Conservation (phyloP, 345 rosid genomes). For the Hypericum perforatum region DNA sequence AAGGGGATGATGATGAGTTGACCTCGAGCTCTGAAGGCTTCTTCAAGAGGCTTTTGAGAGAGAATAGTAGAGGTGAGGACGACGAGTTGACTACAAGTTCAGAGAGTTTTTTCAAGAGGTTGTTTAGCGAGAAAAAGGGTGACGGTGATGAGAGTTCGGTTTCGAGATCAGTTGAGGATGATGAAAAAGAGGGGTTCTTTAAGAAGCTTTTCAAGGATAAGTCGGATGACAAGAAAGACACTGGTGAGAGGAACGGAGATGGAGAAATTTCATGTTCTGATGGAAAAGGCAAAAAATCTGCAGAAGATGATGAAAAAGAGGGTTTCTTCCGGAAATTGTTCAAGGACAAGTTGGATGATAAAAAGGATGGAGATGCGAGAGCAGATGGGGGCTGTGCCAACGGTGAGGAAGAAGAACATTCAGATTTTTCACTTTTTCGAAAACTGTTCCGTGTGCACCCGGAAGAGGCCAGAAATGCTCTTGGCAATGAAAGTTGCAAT, state of each 20-base stretch:
- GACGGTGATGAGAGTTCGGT: slow-evolving; percentile 37
- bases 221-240: slow-evolving; percentile 65
- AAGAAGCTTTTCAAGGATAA: slow-evolving; percentile 74
- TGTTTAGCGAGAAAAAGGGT: slow-evolving; percentile 56
- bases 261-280: slow-evolving; percentile 27
- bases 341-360: slow-evolving; percentile 77
- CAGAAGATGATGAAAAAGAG: slow-evolving; percentile 81
- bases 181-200: slow-evolving; percentile 79
- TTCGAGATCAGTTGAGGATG: slow-evolving; percentile 59
- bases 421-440: slow-evolving; percentile 68
- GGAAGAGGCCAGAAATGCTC: slow-evolving; percentile 54
- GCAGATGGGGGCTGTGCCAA: slow-evolving; percentile 34
- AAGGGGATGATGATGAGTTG: slow-evolving; percentile 45
- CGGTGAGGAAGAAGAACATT: slow-evolving; percentile 75
- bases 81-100: slow-evolving; percentile 56
- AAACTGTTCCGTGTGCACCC: slow-evolving; percentile 91
- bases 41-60: slow-evolving; percentile 69
- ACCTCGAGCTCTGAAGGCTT: slow-evolving; percentile 62
- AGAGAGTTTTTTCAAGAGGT: slow-evolving; percentile 71
- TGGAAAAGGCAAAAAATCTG: slow-evolving; percentile 47
- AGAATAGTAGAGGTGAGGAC: slow-evolving; percentile 46
- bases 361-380: slow-evolving; percentile 61
- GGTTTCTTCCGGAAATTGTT: slow-evolving; percentile 81
- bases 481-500: slow-evolving; percentile 45
- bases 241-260: slow-evolving; percentile 36